Evolutionary conservation across 192 early-diverging fungal species (phyloP).

Genomic region (Rhizophagus sp.): DNA sequence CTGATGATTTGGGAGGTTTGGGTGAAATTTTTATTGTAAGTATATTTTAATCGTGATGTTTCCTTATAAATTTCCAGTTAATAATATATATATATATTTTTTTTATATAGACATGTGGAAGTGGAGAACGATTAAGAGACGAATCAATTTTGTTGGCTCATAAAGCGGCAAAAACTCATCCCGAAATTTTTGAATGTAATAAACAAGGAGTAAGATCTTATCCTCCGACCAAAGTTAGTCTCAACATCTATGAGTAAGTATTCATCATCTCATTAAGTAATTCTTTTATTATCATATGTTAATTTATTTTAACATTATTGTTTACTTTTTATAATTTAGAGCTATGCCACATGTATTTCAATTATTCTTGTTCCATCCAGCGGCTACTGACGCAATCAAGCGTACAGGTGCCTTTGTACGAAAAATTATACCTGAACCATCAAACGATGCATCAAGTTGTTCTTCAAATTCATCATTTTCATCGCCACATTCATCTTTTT

Average conservation of each 20-base stretch:
- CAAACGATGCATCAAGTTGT: not conserved
- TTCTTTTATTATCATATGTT: not conserved
- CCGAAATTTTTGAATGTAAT: slow-evolving; percentile 2
- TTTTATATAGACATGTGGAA: slow-evolving; percentile 39
- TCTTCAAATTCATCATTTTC: not conserved
- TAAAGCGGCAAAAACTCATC: slow-evolving; percentile 29
- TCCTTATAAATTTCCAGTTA: too few relatives aligned
- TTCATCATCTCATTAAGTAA: not conserved
- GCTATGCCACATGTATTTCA: slow-evolving; percentile 60
- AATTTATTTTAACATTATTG: not conserved
- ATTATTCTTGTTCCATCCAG: slow-evolving; percentile 42
- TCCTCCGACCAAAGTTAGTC: slow-evolving; percentile 29
- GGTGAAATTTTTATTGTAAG: slow-evolving; percentile 48
- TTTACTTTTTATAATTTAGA: slow-evolving; percentile 14
- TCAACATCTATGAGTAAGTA: slow-evolving; percentile 32
- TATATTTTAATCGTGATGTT: not conserved
- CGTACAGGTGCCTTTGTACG: slow-evolving; percentile 39
- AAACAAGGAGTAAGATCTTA: not conserved
- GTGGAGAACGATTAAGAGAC: slow-evolving; percentile 46
- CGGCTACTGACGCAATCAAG: slow-evolving; percentile 31
- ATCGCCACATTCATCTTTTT: not conserved
- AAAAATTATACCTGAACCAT: slow-evolving; percentile 28
- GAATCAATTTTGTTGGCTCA: slow-evolving; percentile 44
- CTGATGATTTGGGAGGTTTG: slow-evolving; percentile 39
- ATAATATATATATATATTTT: too few relatives aligned